These are phyloP conservation scores for Crithidia brevicula DNA, from an alignment of 208 protist genomes.

Conservation along the genomic window DNA sequence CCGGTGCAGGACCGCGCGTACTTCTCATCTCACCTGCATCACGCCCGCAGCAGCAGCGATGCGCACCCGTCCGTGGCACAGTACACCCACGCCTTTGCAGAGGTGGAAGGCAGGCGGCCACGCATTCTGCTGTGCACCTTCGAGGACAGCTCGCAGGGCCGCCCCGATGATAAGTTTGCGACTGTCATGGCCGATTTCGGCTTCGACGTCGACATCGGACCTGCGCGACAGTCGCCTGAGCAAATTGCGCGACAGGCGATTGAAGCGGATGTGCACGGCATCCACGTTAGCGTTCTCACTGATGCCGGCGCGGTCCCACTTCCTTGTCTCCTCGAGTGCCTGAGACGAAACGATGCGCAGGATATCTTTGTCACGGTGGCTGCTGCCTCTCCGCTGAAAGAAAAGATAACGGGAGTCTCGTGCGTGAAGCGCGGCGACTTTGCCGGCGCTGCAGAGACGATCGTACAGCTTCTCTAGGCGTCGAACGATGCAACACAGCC, in stretches of 20 bases:
- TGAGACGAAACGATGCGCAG: background rate
- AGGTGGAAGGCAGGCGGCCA: background rate
- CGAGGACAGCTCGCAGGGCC: background rate
- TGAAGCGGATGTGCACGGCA: conserved; percentile 6
- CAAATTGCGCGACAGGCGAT: conserved; percentile 8
- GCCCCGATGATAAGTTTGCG: conserved; percentile 1
- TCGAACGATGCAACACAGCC: background rate
- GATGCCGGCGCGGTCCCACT: background rate
- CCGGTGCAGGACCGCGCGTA: background rate
- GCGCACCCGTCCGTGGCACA: background rate
- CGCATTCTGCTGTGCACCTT: conserved; percentile 12
- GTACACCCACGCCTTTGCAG: conserved; percentile 7
- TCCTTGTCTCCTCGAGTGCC: background rate
- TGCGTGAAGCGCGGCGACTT: conserved; percentile 6
- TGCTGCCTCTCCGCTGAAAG: background rate
- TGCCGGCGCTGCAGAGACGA: background rate
- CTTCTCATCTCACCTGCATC: background rate
- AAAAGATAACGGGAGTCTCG: background rate
- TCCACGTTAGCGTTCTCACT: background rate
- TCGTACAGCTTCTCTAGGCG: background rate
- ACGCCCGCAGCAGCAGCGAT: background rate
- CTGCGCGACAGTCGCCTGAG: background rate
- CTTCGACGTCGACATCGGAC: conserved; percentile 11
- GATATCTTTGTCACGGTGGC: background rate
- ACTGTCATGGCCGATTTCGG: conserved; percentile 2